Percentiles rank a stretch among this genome's conserved stretches.
phyloP scores from a whole-genome alignment of 192 early-diverging fungal species.

The Coemansia sp. region DNA sequence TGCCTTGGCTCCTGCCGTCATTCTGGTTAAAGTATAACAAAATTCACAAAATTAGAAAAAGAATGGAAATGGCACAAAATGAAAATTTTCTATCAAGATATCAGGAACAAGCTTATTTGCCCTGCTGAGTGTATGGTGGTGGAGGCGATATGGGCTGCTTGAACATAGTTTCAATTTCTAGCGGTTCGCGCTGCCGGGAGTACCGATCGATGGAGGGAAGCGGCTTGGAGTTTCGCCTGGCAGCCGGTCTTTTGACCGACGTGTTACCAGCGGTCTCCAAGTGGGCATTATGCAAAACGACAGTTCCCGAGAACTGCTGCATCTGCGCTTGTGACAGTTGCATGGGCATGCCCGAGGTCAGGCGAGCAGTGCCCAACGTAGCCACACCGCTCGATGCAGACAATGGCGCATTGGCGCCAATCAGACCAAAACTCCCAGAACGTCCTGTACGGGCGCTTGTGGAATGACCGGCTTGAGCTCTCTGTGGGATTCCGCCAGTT shows the following conservation, averaged over 20 bases:
- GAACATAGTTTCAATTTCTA: slow-evolving; percentile 1
- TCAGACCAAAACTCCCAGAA: slow-evolving; percentile 12
- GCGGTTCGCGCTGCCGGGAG: neutral
- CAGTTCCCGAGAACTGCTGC: neutral
- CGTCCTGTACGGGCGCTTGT: slow-evolving; percentile 25
- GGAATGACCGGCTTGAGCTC: slow-evolving; percentile 42
- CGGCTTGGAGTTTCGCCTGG: slow-evolving; percentile 14
- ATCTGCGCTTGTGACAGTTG: neutral
- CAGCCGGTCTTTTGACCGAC: slow-evolving; percentile 9
- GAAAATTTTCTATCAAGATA: too few species aligned
- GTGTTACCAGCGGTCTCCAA: slow-evolving; percentile 8
- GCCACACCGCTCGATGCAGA: neutral
- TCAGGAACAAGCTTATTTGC: too few species aligned
- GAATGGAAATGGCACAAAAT: too few species aligned
- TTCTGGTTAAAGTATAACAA: neutral
- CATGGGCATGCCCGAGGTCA: neutral
- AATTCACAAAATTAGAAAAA: too few species aligned
- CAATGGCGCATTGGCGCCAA: slow-evolving; percentile 5
- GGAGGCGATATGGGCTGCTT: neutral
- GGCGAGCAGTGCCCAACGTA: slow-evolving; percentile 11
- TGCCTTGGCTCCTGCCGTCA: neutral
- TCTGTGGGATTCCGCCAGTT: slow-evolving; percentile 14
- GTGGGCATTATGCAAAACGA: slow-evolving; percentile 12
- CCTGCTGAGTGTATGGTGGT: too few species aligned
- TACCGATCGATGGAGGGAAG: slow-evolving; percentile 7